A percentile compares a stretch with the other conserved stretches of the same genome.
These are phyloP conservation scores for Fusarium concolor DNA, from an alignment of 2,329 filamentous ascomycete species.

Conservation along the genomic window DNA sequence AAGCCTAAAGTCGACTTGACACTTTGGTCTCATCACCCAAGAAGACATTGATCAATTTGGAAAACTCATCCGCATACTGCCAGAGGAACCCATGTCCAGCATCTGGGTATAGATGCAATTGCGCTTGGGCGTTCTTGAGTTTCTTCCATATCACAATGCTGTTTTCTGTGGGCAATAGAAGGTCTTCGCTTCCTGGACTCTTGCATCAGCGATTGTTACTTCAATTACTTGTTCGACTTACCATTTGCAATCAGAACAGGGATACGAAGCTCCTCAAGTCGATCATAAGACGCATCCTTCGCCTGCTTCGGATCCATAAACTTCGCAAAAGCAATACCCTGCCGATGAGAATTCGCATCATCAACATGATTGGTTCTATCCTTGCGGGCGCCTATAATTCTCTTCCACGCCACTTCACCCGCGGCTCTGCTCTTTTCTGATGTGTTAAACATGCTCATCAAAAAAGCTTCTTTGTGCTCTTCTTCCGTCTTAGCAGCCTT, in stretches of 20 bases:
- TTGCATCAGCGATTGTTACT: background rate
- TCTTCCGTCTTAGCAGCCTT: conserved; percentile 48
- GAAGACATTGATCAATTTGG: conserved; percentile 50
- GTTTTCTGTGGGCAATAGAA: conserved; percentile 53
- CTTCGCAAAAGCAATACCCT: conserved; percentile 50
- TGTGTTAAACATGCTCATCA: conserved; percentile 50
- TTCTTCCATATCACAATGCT: conserved; percentile 54
- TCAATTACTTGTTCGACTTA: conserved; percentile 32
- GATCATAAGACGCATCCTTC: conserved; percentile 49
- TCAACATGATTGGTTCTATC: conserved; percentile 46
- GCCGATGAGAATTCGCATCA: conserved; percentile 45
- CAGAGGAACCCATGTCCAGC: conserved; percentile 53
- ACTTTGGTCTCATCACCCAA: conserved; percentile 35
- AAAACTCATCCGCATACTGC: conserved; percentile 50
- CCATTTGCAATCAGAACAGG: conserved; percentile 55
- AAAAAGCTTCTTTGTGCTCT: conserved; percentile 51
- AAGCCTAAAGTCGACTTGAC: conserved; percentile 32
- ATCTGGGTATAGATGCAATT: conserved; percentile 52
- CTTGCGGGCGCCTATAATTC: conserved; percentile 47
- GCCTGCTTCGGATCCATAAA: conserved; percentile 52
- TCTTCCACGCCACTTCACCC: conserved; percentile 50
- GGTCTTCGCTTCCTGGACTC: conserved; percentile 48
- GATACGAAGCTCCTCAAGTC: conserved; percentile 50
- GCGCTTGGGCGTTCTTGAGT: conserved; percentile 47
- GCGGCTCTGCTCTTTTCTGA: conserved; percentile 49